These are phyloP conservation scores for Termitomyces sp. DNA, from an alignment of 1,284 basidiomycete species.

Conservation along the genomic window DNA sequence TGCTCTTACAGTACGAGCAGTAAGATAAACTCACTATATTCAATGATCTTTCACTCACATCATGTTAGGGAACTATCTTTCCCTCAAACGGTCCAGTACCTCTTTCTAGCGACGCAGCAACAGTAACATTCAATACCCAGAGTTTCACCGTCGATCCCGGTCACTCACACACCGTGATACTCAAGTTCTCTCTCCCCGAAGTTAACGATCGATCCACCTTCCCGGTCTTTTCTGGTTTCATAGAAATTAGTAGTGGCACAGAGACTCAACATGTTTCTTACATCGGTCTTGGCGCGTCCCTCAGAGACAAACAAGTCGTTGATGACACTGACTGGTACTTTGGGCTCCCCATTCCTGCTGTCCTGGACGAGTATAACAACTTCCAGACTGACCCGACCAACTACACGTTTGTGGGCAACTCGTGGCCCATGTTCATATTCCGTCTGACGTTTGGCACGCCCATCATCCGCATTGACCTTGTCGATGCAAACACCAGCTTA, in stretches of 20 bases:
- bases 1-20: slow-evolving; percentile 38
- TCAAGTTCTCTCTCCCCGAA: slow-evolving; percentile 38
- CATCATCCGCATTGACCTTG: slow-evolving; percentile 37
- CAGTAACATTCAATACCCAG: slow-evolving; percentile 32
- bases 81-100: slow-evolving; percentile 46
- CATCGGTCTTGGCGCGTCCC: slow-evolving; percentile 42
- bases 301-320: slow-evolving; percentile 45
- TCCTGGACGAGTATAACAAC: slow-evolving; percentile 38
- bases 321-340: slow-evolving; percentile 47
- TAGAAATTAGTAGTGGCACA: slow-evolving; percentile 39
- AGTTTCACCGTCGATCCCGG: slow-evolving; percentile 35
- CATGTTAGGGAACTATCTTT: slow-evolving; percentile 33
- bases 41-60: neutral
- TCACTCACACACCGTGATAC: slow-evolving; percentile 26
- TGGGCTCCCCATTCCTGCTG: slow-evolving; percentile 36
- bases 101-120: slow-evolving; percentile 38
- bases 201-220: slow-evolving; percentile 38
- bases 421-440: slow-evolving; percentile 41
- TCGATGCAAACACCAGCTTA: slow-evolving; percentile 29
- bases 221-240: slow-evolving; percentile 60
- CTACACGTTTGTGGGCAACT: slow-evolving; percentile 47
- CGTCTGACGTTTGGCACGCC: slow-evolving; percentile 54
- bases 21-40: slow-evolving; percentile 14
- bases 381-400: slow-evolving; percentile 36
- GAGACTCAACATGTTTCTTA: slow-evolving; percentile 50